Conservation (phyloP, 345 rosid species). For the Limnanthes douglasii region DNA sequence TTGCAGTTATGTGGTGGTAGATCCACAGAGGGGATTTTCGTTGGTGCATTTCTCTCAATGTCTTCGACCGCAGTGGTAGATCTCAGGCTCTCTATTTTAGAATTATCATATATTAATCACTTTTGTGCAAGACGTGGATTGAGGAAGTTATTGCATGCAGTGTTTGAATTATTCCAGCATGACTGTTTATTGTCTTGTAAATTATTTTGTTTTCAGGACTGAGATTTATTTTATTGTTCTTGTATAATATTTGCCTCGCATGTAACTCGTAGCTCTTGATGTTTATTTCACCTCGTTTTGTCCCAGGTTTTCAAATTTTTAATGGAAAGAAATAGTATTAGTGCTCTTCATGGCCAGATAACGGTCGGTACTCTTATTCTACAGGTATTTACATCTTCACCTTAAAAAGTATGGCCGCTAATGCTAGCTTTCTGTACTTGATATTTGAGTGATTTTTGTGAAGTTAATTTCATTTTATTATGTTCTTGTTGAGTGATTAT, state of each 20-base stretch:
- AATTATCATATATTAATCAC: no score
- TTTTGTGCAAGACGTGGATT: no score
- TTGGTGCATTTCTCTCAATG: constrained; percentile 86
- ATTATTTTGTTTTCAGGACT: no score
- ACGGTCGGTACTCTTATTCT: constrained; percentile 79
- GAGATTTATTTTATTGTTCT: no score
- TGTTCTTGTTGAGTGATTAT: neutral
- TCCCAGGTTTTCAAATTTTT: constrained; percentile 91
- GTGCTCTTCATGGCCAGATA: constrained; percentile 76
- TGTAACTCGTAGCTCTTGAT: neutral
- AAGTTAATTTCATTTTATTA: neutral
- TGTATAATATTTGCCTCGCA: constrained; percentile 1
- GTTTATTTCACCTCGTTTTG: neutral
- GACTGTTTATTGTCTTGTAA: neutral
- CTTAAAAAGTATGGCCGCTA: no score
- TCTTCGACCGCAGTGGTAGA: constrained; percentile 95
- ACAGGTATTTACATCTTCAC: constrained; percentile 45
- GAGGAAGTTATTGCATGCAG: no score
- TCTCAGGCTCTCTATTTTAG: constrained; percentile 1
- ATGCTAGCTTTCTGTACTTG: neutral
- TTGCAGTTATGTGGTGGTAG: constrained; percentile 88
- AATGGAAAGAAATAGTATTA: constrained; percentile 68
- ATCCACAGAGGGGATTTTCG: constrained; percentile 77
- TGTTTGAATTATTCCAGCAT: no score
- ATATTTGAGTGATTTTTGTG: neutral